phyloP scores from a whole-genome alignment of 805 yeast genomes.

The Wickerhamiella kurtzmanii region DNA sequence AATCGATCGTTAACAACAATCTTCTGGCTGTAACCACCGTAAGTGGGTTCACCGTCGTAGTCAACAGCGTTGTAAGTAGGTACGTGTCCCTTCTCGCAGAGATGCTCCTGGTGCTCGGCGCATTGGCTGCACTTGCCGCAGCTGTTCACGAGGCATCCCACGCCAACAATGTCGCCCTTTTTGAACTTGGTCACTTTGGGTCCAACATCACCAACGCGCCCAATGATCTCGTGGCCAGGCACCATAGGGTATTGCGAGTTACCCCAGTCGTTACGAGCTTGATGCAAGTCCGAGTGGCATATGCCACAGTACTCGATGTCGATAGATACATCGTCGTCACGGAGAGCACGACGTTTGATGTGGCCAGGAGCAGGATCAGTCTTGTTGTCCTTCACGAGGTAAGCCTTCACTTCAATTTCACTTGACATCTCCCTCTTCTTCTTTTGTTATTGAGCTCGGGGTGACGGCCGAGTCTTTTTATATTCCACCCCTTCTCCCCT shows the following conservation, averaged over 20 bases:
- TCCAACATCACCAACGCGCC: conserved; percentile 36
- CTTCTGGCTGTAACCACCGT: conserved; percentile 31
- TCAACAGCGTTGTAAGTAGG: conserved; percentile 37
- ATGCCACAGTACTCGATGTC: conserved; percentile 25
- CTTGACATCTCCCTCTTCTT: too few species aligned
- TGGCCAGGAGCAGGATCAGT: conserved; percentile 3
- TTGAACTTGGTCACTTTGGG: conserved; percentile 35
- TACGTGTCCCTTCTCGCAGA: conserved; percentile 36
- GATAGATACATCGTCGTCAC: conserved; percentile 25
- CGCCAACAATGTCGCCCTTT: conserved; percentile 67
- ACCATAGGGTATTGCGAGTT: conserved; percentile 24
- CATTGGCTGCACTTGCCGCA: conserved; percentile 55
- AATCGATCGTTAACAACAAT: conserved; percentile 41
- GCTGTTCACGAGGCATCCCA: conserved; percentile 56
- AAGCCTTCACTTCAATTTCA: conserved; percentile 4
- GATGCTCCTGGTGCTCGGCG: conserved; percentile 38
- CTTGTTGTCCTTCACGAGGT: not conserved
- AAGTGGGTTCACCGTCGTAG: conserved; percentile 55
- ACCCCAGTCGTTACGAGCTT: conserved; percentile 41
- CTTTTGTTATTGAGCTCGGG: too few species aligned
- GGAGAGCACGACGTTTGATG: conserved; percentile 14
- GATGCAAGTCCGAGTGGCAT: conserved; percentile 48
- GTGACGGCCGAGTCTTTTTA: too few species aligned
- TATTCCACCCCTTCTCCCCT: too few species aligned
- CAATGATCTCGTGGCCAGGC: conserved; percentile 38